Conservation (phyloP, 371 early-diverging fungal genomes). For the Gilbertella persicaria region DNA sequence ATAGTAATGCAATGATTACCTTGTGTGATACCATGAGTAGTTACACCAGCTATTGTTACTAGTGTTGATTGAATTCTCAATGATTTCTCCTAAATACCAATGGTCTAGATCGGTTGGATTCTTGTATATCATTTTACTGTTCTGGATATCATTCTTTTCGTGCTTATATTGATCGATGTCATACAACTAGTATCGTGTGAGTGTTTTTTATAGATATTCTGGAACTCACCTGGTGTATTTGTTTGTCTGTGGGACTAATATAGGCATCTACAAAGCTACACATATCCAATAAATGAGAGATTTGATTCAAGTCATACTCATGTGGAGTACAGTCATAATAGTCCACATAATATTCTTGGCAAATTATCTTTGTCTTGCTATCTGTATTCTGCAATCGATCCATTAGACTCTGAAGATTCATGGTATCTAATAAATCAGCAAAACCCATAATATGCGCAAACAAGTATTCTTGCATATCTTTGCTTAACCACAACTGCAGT, state of each 20-base stretch:
- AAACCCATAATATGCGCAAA: slow-evolving; percentile 20
- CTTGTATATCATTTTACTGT: slow-evolving; percentile 12
- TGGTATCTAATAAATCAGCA: neutral
- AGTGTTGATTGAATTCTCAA: slow-evolving; percentile 8
- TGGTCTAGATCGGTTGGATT: slow-evolving; percentile 21
- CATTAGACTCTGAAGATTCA: neutral
- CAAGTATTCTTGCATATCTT: slow-evolving; percentile 5
- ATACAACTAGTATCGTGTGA: slow-evolving; percentile 13
- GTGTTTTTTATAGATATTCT: neutral
- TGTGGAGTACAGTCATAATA: neutral
- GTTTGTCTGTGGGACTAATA: slow-evolving; percentile 9
- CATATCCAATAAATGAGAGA: slow-evolving; percentile 8
- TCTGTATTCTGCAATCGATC: slow-evolving; percentile 3
- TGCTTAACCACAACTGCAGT: slow-evolving; percentile 35
- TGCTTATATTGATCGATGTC: slow-evolving; percentile 26
- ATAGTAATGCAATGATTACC: no score
- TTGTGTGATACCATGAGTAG: no score
- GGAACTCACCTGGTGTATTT: slow-evolving; percentile 18
- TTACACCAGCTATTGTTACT: slow-evolving; percentile 1
- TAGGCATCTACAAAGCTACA: slow-evolving; percentile 23
- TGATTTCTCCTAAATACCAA: slow-evolving; percentile 19
- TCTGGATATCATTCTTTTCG: slow-evolving; percentile 1
- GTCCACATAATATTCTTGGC: slow-evolving; percentile 11
- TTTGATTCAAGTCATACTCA: slow-evolving; percentile 4
- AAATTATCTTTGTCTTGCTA: neutral